Evolutionary conservation across 352 stramenopile species (phyloP).

Genomic region (Pythium aquatile): DNA sequence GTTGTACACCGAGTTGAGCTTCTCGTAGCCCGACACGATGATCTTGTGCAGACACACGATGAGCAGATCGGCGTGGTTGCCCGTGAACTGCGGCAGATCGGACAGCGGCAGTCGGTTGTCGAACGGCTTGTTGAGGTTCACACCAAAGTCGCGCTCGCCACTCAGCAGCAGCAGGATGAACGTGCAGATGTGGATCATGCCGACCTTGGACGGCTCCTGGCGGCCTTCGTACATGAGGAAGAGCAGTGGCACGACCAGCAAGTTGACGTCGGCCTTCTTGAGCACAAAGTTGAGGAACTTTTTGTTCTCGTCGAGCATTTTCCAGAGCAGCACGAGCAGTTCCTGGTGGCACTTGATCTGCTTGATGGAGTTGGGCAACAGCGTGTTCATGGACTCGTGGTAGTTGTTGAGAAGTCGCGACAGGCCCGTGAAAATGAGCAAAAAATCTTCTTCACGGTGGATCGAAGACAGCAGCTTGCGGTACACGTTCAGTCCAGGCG

Average conservation of each 20-base stretch:
- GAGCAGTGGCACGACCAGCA: slow-evolving; percentile 80
- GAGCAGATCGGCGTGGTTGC: slow-evolving; percentile 96
- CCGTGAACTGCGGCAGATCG: slow-evolving; percentile 93
- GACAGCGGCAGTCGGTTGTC: slow-evolving; percentile 89
- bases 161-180: slow-evolving; percentile 97
- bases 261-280: slow-evolving; percentile 93
- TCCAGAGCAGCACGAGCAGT: slow-evolving; percentile 97
- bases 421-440: slow-evolving; percentile 92
- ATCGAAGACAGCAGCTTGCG: slow-evolving; percentile 61
- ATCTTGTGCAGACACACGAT: slow-evolving; percentile 98
- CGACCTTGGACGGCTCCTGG: slow-evolving; percentile 92
- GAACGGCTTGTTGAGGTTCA: slow-evolving; percentile 97
- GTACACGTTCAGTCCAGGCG: slow-evolving; percentile 53
- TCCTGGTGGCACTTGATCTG: slow-evolving; percentile 97
- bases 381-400: slow-evolving; percentile 92
- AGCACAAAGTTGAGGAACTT: slow-evolving; percentile 94
- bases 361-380: slow-evolving; percentile 92
- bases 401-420: slow-evolving; percentile 97
- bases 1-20: slow-evolving; percentile 96
- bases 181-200: slow-evolving; percentile 98
- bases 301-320: slow-evolving; percentile 97
- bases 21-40: slow-evolving; percentile 96
- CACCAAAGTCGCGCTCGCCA: slow-evolving; percentile 96
- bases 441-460: slow-evolving; percentile 88
- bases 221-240: slow-evolving; percentile 94